Evolutionary conservation across 176 grass and related monocot species (phyloP).

Genomic region (Urochloa ruziziensis): DNA sequence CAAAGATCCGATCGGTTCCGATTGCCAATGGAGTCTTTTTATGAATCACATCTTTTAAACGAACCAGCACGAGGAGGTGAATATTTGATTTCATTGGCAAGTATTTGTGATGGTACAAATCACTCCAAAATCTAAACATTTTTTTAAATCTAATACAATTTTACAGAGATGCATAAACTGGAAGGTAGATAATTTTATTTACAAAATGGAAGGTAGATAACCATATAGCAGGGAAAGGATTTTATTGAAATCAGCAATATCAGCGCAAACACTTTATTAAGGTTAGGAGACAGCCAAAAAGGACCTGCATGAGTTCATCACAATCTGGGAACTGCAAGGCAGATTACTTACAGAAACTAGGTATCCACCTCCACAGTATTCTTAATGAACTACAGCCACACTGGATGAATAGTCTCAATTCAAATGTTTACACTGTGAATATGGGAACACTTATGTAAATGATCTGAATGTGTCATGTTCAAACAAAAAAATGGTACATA

Average conservation of each 20-base stretch:
- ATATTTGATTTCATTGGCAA: too few relatives aligned
- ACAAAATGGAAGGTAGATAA: too few relatives aligned
- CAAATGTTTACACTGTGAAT: conserved; percentile 13
- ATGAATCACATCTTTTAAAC: too few relatives aligned
- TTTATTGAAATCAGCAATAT: background rate
- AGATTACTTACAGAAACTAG: background rate
- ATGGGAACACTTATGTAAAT: background rate
- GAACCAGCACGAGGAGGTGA: too few relatives aligned
- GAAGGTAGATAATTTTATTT: background rate
- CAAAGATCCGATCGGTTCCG: too few relatives aligned
- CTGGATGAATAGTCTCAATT: background rate
- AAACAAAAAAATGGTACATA: conserved; percentile 3
- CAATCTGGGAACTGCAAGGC: background rate
- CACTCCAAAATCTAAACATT: too few relatives aligned
- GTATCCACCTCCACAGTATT: background rate
- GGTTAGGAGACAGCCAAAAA: background rate
- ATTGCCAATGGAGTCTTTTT: too few relatives aligned
- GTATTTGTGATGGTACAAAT: too few relatives aligned
- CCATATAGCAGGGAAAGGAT: background rate
- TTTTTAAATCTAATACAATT: background rate
- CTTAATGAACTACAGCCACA: background rate
- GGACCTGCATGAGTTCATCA: background rate
- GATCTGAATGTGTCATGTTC: conserved; percentile 8
- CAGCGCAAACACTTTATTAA: too few relatives aligned
- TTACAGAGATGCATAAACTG: background rate